Conservation (phyloP, 352 stramenopile species). For the Phytophthora hybrid region DNA sequence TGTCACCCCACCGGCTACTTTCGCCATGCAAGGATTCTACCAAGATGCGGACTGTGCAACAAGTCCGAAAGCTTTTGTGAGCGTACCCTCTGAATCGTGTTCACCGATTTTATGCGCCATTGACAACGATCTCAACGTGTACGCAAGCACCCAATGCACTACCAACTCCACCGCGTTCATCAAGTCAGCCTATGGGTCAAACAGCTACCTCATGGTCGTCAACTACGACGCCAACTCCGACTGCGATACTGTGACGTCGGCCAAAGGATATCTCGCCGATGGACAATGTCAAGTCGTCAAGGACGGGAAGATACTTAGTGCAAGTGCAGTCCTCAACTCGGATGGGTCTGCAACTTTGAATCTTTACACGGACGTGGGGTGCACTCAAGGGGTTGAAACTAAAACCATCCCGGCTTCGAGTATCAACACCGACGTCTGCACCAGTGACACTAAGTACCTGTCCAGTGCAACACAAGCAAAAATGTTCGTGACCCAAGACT, state of each 20-base stretch:
- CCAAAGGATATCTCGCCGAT: slow-evolving; percentile 7
- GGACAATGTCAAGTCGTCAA: background rate
- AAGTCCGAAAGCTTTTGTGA: background rate
- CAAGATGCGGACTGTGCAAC: background rate
- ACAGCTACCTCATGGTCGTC: slow-evolving; percentile 4
- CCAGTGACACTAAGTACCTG: background rate
- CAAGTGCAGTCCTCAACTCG: background rate
- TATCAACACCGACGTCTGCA: slow-evolving; percentile 1
- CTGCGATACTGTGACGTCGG: slow-evolving; percentile 1
- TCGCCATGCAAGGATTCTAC: slow-evolving; percentile 7
- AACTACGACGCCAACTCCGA: background rate
- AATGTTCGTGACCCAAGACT: slow-evolving; percentile 7
- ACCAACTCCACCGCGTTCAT: slow-evolving; percentile 5
- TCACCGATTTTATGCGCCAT: background rate
- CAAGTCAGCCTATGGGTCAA: background rate
- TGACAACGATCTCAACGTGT: background rate
- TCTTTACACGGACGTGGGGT: background rate
- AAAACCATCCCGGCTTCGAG: background rate
- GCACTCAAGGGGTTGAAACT: background rate
- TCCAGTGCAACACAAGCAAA: slow-evolving; percentile 1
- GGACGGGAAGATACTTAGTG: background rate
- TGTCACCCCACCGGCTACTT: background rate
- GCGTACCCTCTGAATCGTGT: background rate
- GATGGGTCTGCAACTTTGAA: slow-evolving; percentile 2
- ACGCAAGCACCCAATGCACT: slow-evolving; percentile 1